phyloP scores from a whole-genome alignment of 495 filamentous ascomycete species.

The Annulohypoxylon nitens region DNA sequence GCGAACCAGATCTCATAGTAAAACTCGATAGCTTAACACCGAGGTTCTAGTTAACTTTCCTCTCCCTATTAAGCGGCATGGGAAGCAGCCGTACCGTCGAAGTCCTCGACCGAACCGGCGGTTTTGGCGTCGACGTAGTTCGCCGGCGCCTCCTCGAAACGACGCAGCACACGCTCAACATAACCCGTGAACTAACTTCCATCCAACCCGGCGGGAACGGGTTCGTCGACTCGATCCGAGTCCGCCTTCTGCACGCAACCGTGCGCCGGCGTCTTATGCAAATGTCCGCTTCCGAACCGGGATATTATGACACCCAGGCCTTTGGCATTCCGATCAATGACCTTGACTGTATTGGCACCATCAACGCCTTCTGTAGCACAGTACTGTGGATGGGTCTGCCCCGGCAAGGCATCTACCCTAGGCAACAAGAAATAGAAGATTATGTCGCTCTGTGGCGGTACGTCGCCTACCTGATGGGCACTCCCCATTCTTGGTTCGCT shows the following conservation, averaged over 20 bases:
- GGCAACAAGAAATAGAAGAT: slow-evolving; percentile 71
- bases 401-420: slow-evolving; percentile 76
- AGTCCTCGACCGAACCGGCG: slow-evolving; percentile 81
- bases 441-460: slow-evolving; percentile 84
- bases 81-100: slow-evolving; percentile 75
- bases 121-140: slow-evolving; percentile 78
- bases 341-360: slow-evolving; percentile 78
- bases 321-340: slow-evolving; percentile 80
- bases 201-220: slow-evolving; percentile 78
- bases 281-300: slow-evolving; percentile 65
- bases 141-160: slow-evolving; percentile 79
- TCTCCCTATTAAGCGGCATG: slow-evolving; percentile 75
- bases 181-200: slow-evolving; percentile 72
- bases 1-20: neutral
- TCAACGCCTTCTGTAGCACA: slow-evolving; percentile 74
- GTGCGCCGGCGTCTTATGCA: slow-evolving; percentile 75
- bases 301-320: slow-evolving; percentile 72
- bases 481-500: slow-evolving; percentile 69
- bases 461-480: slow-evolving; percentile 78
- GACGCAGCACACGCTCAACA: slow-evolving; percentile 79
- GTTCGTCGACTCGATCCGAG: slow-evolving; percentile 75
- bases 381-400: slow-evolving; percentile 78
- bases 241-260: slow-evolving; percentile 79
- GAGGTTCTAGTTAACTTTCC: slow-evolving; percentile 67
- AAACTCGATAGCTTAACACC: neutral